phyloP scores from a whole-genome alignment of 257 asterid species.

The Jacaranda mimosifolia region DNA sequence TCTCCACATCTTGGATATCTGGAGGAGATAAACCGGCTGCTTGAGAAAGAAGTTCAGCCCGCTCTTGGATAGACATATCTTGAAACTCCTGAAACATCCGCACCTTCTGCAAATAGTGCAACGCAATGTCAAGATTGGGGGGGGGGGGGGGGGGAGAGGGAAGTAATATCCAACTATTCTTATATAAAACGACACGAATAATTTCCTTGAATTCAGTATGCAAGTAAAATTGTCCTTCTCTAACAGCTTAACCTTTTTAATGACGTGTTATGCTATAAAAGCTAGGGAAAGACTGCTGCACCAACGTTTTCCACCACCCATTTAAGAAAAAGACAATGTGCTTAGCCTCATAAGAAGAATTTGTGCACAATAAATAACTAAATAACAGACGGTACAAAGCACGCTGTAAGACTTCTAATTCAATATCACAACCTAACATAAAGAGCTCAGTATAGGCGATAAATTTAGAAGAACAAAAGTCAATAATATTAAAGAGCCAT shows the following conservation, averaged over 20 bases:
- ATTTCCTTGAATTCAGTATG: neutral
- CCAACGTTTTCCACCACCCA: neutral
- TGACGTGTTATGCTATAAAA: neutral
- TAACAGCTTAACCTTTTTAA: neutral
- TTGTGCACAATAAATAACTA: neutral
- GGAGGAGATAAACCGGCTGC: constrained; percentile 63
- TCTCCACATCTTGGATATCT: constrained; percentile 72
- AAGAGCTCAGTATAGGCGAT: neutral
- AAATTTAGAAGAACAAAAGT: neutral
- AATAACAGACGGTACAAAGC: neutral
- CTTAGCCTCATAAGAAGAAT: neutral
- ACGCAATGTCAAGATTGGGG: constrained; percentile 31
- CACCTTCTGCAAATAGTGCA: constrained; percentile 57
- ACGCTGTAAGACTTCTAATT: neutral
- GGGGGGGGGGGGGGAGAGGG: too few species aligned
- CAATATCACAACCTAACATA: neutral
- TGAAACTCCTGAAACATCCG: constrained; percentile 67
- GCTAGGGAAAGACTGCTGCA: neutral
- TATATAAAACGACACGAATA: neutral
- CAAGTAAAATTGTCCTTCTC: neutral
- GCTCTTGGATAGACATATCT: constrained; percentile 62
- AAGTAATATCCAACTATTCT: neutral
- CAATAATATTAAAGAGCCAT: neutral
- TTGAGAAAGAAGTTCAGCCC: constrained; percentile 70
- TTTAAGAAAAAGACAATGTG: neutral